Base-by-base conservation (phyloP, 129 eudicot genomes). In the Chrysanthemum seticuspe region DNA sequence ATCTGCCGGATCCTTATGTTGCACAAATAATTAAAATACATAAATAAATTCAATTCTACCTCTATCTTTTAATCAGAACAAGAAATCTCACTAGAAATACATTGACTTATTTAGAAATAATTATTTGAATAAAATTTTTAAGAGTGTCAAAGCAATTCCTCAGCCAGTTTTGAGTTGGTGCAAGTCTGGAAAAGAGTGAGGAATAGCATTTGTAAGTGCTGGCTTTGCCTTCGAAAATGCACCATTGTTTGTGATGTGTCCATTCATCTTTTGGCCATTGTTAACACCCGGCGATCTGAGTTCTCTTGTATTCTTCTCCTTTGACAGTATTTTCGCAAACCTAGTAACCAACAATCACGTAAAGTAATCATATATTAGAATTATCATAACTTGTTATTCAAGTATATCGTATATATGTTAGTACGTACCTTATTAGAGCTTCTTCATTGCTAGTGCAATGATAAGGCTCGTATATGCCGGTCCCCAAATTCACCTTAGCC, bases 391-490 rank as follows among this genome's bases (percentile, higher is more conserved):
- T 55, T 19, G 13, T 13, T 61, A 27, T 27, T 0, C 2, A n/a
- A 29, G 0, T 74, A 6, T 13, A 13, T 25, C 11, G 0, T 51
- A 5, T 2, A 13, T 62, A 50, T 6, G 19, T 0, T 31, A 13
- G 21, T 19, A 0, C 21, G 21, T 78, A 87, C 89, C 83, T 87
- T 80, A 73, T 82, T n/a, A 87, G 58, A 36, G 89, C 86, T 15
- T 77, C 75, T 31, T 76, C 83, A 71, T 88, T 85, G n/a, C 85
- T 83, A 10, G 79, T 80, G 11, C 65, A 81, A 61, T 71, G 71
- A 47, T 78, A 58, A 10, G 84, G 76, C 69, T 85, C 80, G 16
- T 19, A 72, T 5, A 55, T 31, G 6, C 95, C 88, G 0, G 84
- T 83, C 47, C 75, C 79, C 62, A 82, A 67, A 51, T 88, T 80